A percentile compares a stretch with the other conserved stretches of the same genome.
These are phyloP conservation scores for Cyanidiococcus yangmingshanensis DNA, from an alignment of 23 red algal species.

Conservation along the genomic window DNA sequence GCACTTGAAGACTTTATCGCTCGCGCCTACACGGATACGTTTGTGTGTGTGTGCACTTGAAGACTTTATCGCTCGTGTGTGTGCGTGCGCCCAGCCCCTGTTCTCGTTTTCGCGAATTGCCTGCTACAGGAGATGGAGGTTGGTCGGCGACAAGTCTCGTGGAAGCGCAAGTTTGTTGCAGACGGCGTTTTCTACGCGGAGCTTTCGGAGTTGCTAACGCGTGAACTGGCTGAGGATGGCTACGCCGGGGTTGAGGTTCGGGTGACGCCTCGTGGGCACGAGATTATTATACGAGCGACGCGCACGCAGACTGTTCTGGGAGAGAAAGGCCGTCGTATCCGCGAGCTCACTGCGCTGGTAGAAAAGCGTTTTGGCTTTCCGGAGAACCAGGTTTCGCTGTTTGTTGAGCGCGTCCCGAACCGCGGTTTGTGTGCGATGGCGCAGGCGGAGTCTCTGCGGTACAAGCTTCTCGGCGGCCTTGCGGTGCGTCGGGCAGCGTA, in stretches of 20 bases:
- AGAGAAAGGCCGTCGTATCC: slow-evolving; percentile 86
- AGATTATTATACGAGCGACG: slow-evolving; percentile 93
- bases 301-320: slow-evolving; percentile 82
- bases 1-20: too few species aligned
- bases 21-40: too few species aligned
- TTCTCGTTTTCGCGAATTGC: too few species aligned
- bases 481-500: slow-evolving; percentile 95
- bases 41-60: too few species aligned
- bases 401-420: slow-evolving; percentile 87
- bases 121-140: too few species aligned
- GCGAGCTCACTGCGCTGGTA: slow-evolving; percentile 91
- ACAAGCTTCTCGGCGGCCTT: slow-evolving; percentile 92
- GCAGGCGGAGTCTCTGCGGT: slow-evolving; percentile 91
- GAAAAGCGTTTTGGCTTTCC: slow-evolving; percentile 92
- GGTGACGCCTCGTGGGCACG: slow-evolving; percentile 51
- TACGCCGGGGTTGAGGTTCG: slow-evolving; percentile 96
- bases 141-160: slow-evolving; percentile 38
- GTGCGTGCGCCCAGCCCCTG: too few species aligned
- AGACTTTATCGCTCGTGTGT: too few species aligned
- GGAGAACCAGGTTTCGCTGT: slow-evolving; percentile 76
- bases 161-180: slow-evolving; percentile 85
- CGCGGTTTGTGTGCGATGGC: slow-evolving; percentile 97
- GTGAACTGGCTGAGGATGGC: slow-evolving; percentile 94
- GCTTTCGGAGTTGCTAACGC: slow-evolving; percentile 80
- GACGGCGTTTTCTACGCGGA: slow-evolving; percentile 94